Evolutionary conservation across 495 filamentous ascomycete species (phyloP), one percentile per base, ranked within the genome.

Genomic region (Penicillium daleae): DNA sequence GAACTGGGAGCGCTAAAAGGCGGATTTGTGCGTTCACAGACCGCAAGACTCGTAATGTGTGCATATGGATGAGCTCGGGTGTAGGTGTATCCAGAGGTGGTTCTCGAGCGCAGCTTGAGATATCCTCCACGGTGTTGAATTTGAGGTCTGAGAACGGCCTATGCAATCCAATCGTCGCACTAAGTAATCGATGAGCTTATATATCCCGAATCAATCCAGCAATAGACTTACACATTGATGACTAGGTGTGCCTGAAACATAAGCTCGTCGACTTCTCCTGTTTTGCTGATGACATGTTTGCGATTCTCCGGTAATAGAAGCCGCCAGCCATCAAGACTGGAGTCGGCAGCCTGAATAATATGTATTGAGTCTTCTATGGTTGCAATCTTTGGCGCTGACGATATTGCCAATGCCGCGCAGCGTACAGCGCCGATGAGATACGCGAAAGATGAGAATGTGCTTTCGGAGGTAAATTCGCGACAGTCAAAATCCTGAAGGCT

Each of bases 401-500:
- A 68, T 56, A 76, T 37, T 37, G 33, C 33, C 33, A 12, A 35
- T 19, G 64, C 74, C 0, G 64, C 51, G 46, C 74, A 71, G 21
- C 70, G 77, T 6, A 81, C 74, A 15, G 81, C 79, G 39, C 81
- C 79, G 54, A 93, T 86, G 12, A 90, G 88, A 66, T 93, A 93
- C 4, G 90, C 80, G 61, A 89, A 92, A 4, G 90, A 92, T 17
- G 90, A 92, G 68, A 91, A 93, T n/a, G 80, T 78, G 29, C 86
- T 82, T 42, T 88, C 84, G 7, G 40, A 76, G 4, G 29, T 31
- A 7, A 31, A 31, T 31, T 31, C 29, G 29, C 29, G 29, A 31
- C 29, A 31, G 7, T 31, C 29, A 31, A 31, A 31, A 4, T 31
- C 29, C 7, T 31, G 29, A 4, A 31, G 29, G 29, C 7, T 31